Percentiles rank a stretch among this genome's conserved stretches.
Conservation (phyloP, 2,329 filamentous ascomycete species). For the Fusarium guadeloupense region DNA sequence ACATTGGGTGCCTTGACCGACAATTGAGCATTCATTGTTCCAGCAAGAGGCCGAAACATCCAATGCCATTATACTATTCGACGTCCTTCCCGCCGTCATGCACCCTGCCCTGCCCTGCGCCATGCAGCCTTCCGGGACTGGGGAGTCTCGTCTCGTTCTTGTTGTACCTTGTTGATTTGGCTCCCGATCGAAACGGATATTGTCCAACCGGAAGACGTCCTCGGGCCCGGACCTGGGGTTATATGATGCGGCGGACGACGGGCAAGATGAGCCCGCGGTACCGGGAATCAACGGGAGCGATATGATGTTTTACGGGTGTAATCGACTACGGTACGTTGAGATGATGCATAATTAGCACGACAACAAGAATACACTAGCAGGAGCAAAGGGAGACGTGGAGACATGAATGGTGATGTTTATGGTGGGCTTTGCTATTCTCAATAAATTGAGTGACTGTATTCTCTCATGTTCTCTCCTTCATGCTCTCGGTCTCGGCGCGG, state of each 20-base stretch:
- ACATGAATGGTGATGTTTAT: background rate
- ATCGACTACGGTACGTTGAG: conserved; percentile 16
- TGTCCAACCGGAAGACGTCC: conserved; percentile 40
- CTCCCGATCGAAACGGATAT: conserved; percentile 32
- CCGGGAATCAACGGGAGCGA: conserved; percentile 40
- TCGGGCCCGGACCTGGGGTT: conserved; percentile 24
- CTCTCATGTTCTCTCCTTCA: conserved; percentile 3
- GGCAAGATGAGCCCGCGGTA: conserved; percentile 30
- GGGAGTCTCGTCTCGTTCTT: conserved; percentile 25
- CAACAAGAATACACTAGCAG: background rate
- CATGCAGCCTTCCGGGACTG: conserved; percentile 36
- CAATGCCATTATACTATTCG: too few species aligned
- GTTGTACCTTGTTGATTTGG: conserved; percentile 24
- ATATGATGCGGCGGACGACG: conserved; percentile 22
- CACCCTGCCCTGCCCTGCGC: background rate
- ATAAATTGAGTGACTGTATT: background rate
- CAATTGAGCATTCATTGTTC: too few species aligned
- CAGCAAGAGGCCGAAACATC: too few species aligned
- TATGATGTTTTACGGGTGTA: conserved; percentile 5
- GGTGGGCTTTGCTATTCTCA: conserved; percentile 4
- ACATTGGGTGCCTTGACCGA: conserved; percentile 30
- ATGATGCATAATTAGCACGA: conserved; percentile 15
- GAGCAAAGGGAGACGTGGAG: conserved; percentile 1
- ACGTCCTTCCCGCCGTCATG: conserved; percentile 2
- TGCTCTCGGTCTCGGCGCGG: conserved; percentile 33